A percentile compares a stretch with the other conserved stretches of the same genome.
Evolutionary conservation across 2,329 filamentous ascomycete genomes (phyloP).

Genomic region (Microdochium paspali): DNA sequence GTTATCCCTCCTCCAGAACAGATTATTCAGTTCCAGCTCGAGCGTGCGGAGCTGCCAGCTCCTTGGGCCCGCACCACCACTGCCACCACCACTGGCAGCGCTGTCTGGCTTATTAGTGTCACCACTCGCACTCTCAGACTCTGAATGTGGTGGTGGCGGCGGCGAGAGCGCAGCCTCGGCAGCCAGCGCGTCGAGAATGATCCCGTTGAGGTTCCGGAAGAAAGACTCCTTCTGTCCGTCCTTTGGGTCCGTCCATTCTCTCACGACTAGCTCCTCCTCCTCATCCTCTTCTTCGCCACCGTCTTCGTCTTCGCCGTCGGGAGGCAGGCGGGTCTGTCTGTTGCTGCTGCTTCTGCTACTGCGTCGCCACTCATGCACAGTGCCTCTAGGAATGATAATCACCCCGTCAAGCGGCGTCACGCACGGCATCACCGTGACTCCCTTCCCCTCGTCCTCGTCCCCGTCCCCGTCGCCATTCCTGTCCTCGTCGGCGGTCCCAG

Average conservation of each 20-base stretch:
- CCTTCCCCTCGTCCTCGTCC: background rate
- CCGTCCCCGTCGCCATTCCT: background rate
- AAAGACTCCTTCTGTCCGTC: constrained; percentile 36
- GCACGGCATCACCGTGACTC: constrained; percentile 20
- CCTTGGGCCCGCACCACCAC: background rate
- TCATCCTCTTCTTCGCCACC: constrained; percentile 17
- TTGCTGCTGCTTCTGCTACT: no score
- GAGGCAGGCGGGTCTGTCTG: no score
- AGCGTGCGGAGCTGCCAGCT: constrained; percentile 6
- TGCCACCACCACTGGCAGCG: background rate
- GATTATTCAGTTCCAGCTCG: constrained; percentile 9
- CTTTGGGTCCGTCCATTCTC: constrained; percentile 33
- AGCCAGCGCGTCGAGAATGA: constrained; percentile 19
- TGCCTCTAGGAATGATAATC: constrained; percentile 23
- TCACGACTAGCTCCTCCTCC: constrained; percentile 27
- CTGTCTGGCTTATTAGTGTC: no score
- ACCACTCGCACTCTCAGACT: no score
- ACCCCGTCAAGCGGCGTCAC: constrained; percentile 14
- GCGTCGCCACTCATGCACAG: constrained; percentile 36
- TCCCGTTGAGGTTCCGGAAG: constrained; percentile 38
- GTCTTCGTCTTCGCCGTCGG: no score
- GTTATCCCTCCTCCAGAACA: constrained; percentile 14
- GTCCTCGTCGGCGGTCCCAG: background rate
- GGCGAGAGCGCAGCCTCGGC: background rate
- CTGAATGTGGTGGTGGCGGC: no score